phyloP scores from a whole-genome alignment of 345 rosid genomes.

The Pseudoturritis turrita region DNA sequence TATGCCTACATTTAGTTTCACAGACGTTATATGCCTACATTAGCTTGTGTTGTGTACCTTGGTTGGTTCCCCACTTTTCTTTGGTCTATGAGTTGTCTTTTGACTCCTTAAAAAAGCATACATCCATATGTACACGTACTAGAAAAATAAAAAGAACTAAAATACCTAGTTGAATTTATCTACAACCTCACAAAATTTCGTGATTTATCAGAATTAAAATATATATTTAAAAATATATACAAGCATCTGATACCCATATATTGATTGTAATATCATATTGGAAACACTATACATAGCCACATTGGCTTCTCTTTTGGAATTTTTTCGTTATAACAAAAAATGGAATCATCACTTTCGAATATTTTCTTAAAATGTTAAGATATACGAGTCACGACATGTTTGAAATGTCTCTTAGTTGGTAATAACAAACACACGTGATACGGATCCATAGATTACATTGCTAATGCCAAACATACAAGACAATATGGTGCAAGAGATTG shows the following conservation, averaged over 20 bases:
- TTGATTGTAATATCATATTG: neutral
- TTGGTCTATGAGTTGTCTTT: neutral
- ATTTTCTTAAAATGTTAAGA: neutral
- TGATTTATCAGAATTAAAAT: neutral
- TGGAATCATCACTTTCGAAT: neutral
- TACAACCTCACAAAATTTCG: neutral
- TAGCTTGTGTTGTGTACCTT: neutral
- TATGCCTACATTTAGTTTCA: too few species aligned
- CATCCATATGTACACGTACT: neutral
- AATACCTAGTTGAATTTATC: neutral
- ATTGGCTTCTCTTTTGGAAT: neutral
- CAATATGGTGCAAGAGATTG: neutral
- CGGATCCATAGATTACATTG: neutral
- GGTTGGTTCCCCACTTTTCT: slow-evolving; percentile 2
- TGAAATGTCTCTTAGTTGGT: neutral
- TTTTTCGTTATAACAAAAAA: neutral
- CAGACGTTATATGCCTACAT: too few species aligned
- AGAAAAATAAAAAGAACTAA: neutral
- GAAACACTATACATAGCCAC: neutral
- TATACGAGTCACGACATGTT: neutral
- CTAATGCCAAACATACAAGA: neutral
- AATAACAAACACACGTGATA: neutral
- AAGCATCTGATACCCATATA: slow-evolving; percentile 2
- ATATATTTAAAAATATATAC: neutral
- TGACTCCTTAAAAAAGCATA: neutral